Conservation (phyloP, 257 asterid genomes). For the Capsicum rhomboideum region DNA sequence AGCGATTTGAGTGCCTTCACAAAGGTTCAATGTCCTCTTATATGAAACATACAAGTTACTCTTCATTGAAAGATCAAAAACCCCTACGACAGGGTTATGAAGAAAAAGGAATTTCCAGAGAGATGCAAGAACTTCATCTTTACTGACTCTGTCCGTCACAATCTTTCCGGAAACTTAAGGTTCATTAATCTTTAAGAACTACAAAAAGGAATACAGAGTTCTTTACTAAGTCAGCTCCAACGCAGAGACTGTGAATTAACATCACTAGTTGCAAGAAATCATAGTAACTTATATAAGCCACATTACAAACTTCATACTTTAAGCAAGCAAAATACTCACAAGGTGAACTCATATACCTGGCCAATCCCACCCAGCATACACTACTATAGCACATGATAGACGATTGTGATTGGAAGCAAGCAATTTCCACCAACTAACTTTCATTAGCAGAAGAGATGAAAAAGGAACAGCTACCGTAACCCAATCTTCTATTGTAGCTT, state of each 20-base stretch:
- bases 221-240: background rate
- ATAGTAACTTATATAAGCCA: background rate
- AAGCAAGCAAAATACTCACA: background rate
- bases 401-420: background rate
- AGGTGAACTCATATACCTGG: background rate
- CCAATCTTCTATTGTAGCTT: background rate
- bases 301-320: background rate
- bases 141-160: background rate
- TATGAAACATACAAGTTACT: background rate
- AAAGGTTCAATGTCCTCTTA: background rate
- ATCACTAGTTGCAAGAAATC: background rate
- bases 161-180: background rate
- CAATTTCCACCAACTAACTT: background rate
- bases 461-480: background rate
- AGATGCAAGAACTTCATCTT: background rate
- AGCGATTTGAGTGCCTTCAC: background rate
- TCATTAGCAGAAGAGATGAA: background rate
- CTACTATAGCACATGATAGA: background rate
- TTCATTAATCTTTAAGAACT: background rate
- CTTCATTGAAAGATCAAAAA: background rate
- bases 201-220: no score
- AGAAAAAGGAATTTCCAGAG: background rate
- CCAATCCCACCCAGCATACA: background rate
- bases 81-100: background rate
- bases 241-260: background rate